Evolutionary conservation across 2,329 filamentous ascomycete species (phyloP).

Genomic region (Stromatinia cepivora): DNA sequence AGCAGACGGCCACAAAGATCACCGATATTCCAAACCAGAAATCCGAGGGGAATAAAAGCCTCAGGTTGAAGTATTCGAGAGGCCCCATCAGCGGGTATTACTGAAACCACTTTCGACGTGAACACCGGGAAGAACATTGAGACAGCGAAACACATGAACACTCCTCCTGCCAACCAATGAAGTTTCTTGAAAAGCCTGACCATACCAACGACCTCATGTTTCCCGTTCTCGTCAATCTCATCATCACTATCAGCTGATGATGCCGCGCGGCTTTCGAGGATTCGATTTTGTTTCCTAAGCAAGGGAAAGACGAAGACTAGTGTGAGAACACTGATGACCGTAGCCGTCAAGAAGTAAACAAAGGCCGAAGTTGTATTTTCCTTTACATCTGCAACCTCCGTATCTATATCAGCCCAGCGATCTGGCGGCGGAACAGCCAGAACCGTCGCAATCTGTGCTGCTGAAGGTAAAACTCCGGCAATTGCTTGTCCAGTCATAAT

Average conservation of each 20-base stretch:
- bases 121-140: slow-evolving; percentile 97
- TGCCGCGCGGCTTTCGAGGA: slow-evolving; percentile 53
- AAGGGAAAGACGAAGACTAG: slow-evolving; percentile 76
- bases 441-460: slow-evolving; percentile 84
- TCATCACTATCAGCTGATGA: slow-evolving; percentile 53
- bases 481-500: slow-evolving; percentile 95
- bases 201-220: slow-evolving; percentile 57
- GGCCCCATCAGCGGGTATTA: slow-evolving; percentile 45
- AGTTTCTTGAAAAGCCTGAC: slow-evolving; percentile 72
- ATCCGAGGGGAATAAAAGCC: slow-evolving; percentile 85
- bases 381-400: slow-evolving; percentile 38
- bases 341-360: slow-evolving; percentile 87
- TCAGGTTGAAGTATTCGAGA: slow-evolving; percentile 65
- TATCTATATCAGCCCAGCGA: slow-evolving; percentile 34
- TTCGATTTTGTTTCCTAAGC: slow-evolving; percentile 57
- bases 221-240: slow-evolving; percentile 51
- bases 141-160: slow-evolving; percentile 77
- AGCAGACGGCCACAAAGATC: slow-evolving; percentile 76
- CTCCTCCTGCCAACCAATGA: slow-evolving; percentile 71
- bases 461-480: slow-evolving; percentile 83
- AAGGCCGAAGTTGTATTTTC: slow-evolving; percentile 71
- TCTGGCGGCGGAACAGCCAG: slow-evolving; percentile 59
- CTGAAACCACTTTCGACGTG: slow-evolving; percentile 65
- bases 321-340: slow-evolving; percentile 68
- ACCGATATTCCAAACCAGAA: slow-evolving; percentile 91